phyloP scores from a whole-genome alignment of 169 alveolate species.

The Plasmodium fragile region DNA sequence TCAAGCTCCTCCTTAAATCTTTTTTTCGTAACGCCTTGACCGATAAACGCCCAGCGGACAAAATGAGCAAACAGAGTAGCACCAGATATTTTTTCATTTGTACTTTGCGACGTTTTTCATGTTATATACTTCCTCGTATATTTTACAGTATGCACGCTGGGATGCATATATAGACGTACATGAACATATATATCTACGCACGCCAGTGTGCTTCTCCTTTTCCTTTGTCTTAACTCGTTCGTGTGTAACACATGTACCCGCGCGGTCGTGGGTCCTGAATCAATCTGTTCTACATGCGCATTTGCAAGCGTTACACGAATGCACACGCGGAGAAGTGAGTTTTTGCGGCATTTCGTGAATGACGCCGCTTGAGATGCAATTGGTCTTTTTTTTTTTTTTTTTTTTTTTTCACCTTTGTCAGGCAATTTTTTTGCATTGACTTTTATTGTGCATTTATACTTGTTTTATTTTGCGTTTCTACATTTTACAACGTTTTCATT shows the following conservation, averaged over 20 bases:
- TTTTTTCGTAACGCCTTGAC: slow-evolving; percentile 32
- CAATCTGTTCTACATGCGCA: slow-evolving; percentile 6
- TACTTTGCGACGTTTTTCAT: slow-evolving; percentile 6
- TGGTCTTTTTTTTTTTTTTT: not conserved
- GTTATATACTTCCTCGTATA: slow-evolving; percentile 2
- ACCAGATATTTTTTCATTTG: slow-evolving; percentile 48
- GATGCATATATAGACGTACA: not conserved
- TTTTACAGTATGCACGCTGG: not conserved
- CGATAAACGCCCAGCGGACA: slow-evolving; percentile 10
- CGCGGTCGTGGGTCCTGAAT: not conserved
- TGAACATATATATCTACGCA: not conserved
- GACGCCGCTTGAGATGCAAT: not conserved
- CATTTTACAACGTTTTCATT: not conserved
- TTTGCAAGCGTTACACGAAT: not conserved
- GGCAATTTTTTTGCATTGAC: not conserved
- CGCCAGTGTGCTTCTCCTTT: not conserved
- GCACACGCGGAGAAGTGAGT: not conserved
- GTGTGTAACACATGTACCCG: not conserved
- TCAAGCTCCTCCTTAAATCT: slow-evolving; percentile 19
- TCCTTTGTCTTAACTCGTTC: not conserved
- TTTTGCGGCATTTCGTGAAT: not conserved
- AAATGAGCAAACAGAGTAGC: slow-evolving; percentile 33
- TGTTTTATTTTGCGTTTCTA: not conserved
- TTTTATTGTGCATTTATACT: not conserved
- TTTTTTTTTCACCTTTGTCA: not conserved